Evolutionary conservation across 2,329 filamentous ascomycete genomes (phyloP).

Genomic region (Penicillium nordicum): DNA sequence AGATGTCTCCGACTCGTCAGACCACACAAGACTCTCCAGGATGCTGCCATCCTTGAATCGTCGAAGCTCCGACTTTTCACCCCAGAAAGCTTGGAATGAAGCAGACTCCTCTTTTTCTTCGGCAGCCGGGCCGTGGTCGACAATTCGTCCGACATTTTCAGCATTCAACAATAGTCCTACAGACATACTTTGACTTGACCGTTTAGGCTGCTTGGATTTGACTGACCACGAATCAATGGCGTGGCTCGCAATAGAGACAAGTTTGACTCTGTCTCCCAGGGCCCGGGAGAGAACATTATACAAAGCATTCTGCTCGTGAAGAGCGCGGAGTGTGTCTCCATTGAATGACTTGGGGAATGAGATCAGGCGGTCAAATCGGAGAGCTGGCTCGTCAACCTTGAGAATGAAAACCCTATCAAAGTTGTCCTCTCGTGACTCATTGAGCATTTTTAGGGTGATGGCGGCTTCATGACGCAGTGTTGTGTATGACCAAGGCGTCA

Average conservation of each 20-base stretch:
- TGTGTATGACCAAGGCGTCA: conserved; percentile 78
- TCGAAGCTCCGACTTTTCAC: conserved; percentile 84
- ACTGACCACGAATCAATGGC: conserved; percentile 47
- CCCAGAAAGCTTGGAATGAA: conserved; percentile 88
- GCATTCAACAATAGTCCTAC: conserved; percentile 72
- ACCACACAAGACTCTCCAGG: conserved; percentile 87
- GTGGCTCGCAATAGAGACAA: conserved; percentile 59
- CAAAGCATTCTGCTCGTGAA: conserved; percentile 42
- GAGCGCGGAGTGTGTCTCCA: conserved; percentile 26
- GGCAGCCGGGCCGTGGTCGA: conserved; percentile 83
- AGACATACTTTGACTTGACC: conserved; percentile 43
- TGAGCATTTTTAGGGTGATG: conserved; percentile 70
- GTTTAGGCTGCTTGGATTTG: conserved; percentile 34
- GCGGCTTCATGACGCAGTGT: conserved; percentile 71
- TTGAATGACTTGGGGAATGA: conserved; percentile 30
- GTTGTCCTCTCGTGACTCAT: conserved; percentile 69
- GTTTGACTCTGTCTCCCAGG: conserved; percentile 68
- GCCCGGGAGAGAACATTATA: conserved; percentile 66
- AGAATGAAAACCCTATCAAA: conserved; percentile 82
- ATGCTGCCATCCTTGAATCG: conserved; percentile 96
- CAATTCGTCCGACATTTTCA: conserved; percentile 66
- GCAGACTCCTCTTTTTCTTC: conserved; percentile 81
- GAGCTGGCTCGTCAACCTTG: conserved; percentile 50
- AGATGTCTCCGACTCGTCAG: conserved; percentile 56
- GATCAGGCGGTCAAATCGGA: conserved; percentile 55